Evolutionary conservation across 139 green algal genomes (phyloP), one percentile per base, ranked within the genome.

Genomic region (Pedinophyceae sp.): DNA sequence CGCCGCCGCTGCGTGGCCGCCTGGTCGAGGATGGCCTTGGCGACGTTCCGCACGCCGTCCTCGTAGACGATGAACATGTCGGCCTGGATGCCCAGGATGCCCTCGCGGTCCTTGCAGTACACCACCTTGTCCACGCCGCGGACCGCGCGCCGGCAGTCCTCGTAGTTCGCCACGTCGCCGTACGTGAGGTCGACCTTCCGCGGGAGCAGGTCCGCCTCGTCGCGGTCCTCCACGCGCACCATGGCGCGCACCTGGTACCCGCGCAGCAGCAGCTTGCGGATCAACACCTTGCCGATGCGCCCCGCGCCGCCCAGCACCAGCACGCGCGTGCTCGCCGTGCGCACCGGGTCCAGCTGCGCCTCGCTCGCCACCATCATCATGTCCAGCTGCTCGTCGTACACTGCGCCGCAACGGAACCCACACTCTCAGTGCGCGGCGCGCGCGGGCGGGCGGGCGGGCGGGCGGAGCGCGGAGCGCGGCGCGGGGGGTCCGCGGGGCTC

Each of bases 191-290:
- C 34, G 34, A 43, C 34, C 34, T 43, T 43, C 34, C 13, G 10
- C 10, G 34, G 34, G 34, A 43, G 34, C 34, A 43, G 34, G 10
- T 43, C 34, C 10, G 10, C 10, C 34, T 43, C 34, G 34, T 13
- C 13, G 7, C 34, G 10, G 34, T 27, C 27, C 19, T n/a, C 17
- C 34, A 61, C 61, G 19, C 87, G 74, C 38, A 94, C 76, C 59
- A 66, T 54, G 19, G 73, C 68, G 50, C 59, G 68, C 2, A 93
- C 87, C 30, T 73, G 87, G 70, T 98, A 98, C 29, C 89, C 89
- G 26, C 91, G 78, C 47, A 98, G 74, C 43, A 98, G 62, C 59
- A 98, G 76, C 71, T 98, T 98, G 28, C 91, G 74, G 2, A 93
- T 65, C 2, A 98, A 66, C 19, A 98, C 78, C 22, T 76, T 64